Conservation (phyloP, 176 grass and related monocot species). For the Miscanthus lutarioriparius region DNA sequence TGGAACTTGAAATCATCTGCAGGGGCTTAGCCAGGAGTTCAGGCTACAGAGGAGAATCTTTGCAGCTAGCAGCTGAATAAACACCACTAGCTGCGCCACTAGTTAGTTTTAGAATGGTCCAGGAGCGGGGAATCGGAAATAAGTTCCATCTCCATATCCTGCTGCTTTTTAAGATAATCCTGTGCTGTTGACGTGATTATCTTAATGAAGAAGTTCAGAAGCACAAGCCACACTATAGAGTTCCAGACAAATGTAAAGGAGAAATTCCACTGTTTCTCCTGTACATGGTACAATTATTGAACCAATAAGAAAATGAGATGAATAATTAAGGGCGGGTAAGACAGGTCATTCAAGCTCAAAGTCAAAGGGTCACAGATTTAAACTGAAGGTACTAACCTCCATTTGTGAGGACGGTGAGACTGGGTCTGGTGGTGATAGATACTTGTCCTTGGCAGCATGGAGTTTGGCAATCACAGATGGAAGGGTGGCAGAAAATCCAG, state of each 20-base stretch:
- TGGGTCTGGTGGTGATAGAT: conserved; percentile 59
- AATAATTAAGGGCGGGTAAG: not conserved
- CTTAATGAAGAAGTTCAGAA: conserved; percentile 82
- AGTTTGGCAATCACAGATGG: conserved; percentile 81
- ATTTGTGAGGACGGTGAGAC: conserved; percentile 39
- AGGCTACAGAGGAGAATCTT: conserved; percentile 26
- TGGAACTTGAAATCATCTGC: conserved; percentile 34
- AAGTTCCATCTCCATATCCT: conserved; percentile 73
- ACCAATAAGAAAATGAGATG: not conserved
- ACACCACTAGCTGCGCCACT: conserved; percentile 28
- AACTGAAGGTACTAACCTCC: conserved; percentile 53
- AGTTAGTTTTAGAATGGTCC: conserved; percentile 36
- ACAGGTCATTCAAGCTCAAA: conserved; percentile 22
- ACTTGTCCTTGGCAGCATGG: conserved; percentile 72
- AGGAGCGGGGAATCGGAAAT: conserved; percentile 9
- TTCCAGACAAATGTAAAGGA: conserved; percentile 93
- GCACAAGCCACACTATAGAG: conserved; percentile 76
- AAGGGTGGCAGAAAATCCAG: conserved; percentile 72
- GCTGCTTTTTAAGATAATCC: conserved; percentile 77
- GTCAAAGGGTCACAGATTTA: conserved; percentile 10
- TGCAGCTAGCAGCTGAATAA: conserved; percentile 34
- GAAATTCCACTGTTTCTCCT: conserved; percentile 81
- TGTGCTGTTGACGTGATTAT: conserved; percentile 81
- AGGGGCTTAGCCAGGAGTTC: conserved; percentile 18
- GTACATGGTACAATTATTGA: conserved; percentile 24